These are phyloP conservation scores for Chalaropsis thielavioides DNA, from an alignment of 2,329 filamentous ascomycete species.

Conservation along the genomic window DNA sequence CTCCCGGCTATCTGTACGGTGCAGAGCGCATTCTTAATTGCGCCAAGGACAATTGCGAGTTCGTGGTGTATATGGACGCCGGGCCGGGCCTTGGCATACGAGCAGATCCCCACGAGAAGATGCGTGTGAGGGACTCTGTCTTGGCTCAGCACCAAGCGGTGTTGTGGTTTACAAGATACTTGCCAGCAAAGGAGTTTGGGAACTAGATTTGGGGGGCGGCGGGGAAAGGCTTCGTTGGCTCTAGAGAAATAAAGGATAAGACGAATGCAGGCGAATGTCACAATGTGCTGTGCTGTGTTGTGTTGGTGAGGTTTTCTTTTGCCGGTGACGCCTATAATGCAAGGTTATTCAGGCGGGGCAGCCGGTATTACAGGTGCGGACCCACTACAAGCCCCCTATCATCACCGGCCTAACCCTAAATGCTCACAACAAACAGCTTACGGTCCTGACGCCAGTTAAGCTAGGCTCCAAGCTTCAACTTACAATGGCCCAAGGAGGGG, in stretches of 20 bases:
- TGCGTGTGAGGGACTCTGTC: constrained; percentile 24
- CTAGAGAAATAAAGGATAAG: background rate
- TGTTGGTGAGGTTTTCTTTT: too few relatives aligned
- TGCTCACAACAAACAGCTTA: too few relatives aligned
- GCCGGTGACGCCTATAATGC: too few relatives aligned
- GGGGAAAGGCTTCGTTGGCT: background rate
- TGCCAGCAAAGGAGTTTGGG: background rate
- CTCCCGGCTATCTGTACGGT: constrained; percentile 1
- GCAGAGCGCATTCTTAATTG: constrained; percentile 23
- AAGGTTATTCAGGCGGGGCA: too few relatives aligned
- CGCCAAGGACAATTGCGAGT: constrained; percentile 24
- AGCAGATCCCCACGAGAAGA: constrained; percentile 24
- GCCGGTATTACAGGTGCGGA: too few relatives aligned
- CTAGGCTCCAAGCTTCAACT: too few relatives aligned
- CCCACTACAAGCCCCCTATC: too few relatives aligned
- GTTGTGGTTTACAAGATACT: constrained; percentile 23
- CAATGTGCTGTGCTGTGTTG: background rate
- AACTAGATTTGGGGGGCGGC: background rate
- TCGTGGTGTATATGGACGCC: constrained; percentile 26
- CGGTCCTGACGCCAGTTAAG: too few relatives aligned
- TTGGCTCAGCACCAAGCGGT: constrained; percentile 28
- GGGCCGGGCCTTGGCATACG: constrained; percentile 31
- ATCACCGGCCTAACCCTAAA: too few relatives aligned
- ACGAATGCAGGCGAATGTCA: background rate
- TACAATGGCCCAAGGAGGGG: background rate